phyloP scores from a whole-genome alignment of 345 rosid genomes.

The Schrenkiella parvula region DNA sequence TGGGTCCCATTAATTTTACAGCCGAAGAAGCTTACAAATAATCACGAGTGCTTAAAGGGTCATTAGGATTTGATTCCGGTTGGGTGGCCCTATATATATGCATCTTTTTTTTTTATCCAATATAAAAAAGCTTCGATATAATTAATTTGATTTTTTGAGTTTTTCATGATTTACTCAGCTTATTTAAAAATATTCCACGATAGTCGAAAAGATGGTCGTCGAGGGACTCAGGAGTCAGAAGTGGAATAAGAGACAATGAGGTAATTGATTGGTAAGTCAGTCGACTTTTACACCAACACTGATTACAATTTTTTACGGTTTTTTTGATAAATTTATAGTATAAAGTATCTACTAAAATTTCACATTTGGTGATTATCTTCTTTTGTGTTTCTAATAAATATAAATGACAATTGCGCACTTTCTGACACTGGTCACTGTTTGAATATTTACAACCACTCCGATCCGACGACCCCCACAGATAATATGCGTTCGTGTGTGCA shows the following conservation, averaged over 20 bases:
- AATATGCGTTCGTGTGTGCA: slow-evolving; percentile 8
- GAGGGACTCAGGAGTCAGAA: not conserved
- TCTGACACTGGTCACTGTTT: not conserved
- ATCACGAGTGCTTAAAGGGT: not conserved
- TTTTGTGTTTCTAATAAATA: not conserved
- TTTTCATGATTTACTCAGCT: too few relatives aligned
- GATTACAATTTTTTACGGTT: not conserved
- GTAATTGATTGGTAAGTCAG: not conserved
- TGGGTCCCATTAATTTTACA: slow-evolving; percentile 15
- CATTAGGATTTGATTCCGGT: too few relatives aligned
- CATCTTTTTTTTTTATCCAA: too few relatives aligned
- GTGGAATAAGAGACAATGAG: not conserved
- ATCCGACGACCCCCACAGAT: not conserved
- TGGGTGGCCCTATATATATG: too few relatives aligned
- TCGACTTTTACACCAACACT: slow-evolving; percentile 7
- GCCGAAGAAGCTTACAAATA: not conserved
- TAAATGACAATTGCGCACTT: slow-evolving; percentile 10
- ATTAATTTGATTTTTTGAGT: too few relatives aligned
- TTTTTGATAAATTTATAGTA: not conserved
- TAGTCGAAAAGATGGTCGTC: slow-evolving; percentile 14
- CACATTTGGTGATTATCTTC: not conserved
- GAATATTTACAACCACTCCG: not conserved
- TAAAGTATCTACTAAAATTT: not conserved
- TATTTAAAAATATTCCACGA: not conserved
- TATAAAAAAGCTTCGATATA: too few relatives aligned